Base-by-base conservation (phyloP, 2,329 filamentous ascomycete genomes). In the Biscogniauxia sp. region DNA sequence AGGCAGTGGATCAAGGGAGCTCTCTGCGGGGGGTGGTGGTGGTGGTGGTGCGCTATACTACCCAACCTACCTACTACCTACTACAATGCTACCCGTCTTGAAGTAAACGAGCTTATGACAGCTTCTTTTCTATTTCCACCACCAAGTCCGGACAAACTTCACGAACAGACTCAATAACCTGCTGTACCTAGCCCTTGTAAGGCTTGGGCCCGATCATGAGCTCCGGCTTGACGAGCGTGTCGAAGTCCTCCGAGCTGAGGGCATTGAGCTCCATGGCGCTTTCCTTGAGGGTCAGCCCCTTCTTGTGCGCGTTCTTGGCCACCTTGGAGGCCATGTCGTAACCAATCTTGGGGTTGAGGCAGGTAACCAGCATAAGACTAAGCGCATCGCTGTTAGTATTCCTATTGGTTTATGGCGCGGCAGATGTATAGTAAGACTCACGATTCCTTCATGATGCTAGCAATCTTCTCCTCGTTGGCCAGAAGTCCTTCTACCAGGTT, bases 241-340 rank as follows among this genome's bases (percentile, higher is more conserved):
- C 93, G 74, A 98, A 98, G 74, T 97, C 93, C 73, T 91, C 91
- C 74, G 89, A 88, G 66, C 88, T 94, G 68, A 98, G 82, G 53
- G 93, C 94, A 69, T 97, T 86, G 68, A 99, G 85, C 83, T 98
- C 92, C 84, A 98, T 88, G 20, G 95, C 94, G 72, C 90, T 94
- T 80, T 96, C 81, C 84, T 97, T 97, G 61, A 99, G 85, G 23
- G 93, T 97, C 56, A 94, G 80, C 37, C 93, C 93, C 87, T 98
- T 98, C 87, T 97, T 97, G 83, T 99, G 95, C 17, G 95, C 95
- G 74, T 99, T 96, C 88, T 97, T 97, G 73, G 93, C 93, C 23
- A 97, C 93, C 83, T 96, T 96, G 78, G 89, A 93, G 56, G 93
- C 93, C 91, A 96, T 96, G 76, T 97, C 93, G 78, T 97, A 97